These are phyloP conservation scores for Leccinum aurantiacum DNA, from an alignment of 768 basidiomycete genomes.

Conservation along the genomic window DNA sequence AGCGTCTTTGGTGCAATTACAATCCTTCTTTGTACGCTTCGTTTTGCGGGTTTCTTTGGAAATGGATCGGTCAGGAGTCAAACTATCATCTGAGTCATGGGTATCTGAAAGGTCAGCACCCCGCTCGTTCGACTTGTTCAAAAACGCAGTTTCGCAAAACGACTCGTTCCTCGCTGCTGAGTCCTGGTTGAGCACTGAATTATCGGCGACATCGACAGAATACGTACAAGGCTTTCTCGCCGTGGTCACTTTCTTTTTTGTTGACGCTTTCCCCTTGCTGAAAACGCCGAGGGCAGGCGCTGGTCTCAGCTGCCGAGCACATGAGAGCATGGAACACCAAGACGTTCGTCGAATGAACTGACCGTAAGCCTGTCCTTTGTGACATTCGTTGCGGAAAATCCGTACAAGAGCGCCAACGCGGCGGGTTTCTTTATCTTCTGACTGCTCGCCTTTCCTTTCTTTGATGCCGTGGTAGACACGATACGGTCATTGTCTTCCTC, in stretches of 20 bases:
- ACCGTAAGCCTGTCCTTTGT: constrained; percentile 39
- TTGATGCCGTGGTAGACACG: constrained; percentile 1
- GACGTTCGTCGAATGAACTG: neutral
- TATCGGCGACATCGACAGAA: neutral
- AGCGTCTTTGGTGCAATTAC: neutral
- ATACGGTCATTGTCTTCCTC: constrained; percentile 5
- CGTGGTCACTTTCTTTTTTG: constrained; percentile 20
- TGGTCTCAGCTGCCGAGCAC: constrained; percentile 29
- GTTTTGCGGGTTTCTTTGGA: constrained; percentile 9
- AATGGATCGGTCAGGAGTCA: constrained; percentile 15
- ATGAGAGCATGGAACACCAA: constrained; percentile 4
- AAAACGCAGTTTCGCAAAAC: constrained; percentile 51
- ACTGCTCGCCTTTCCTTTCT: constrained; percentile 15
- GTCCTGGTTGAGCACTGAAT: neutral
- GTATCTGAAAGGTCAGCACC: constrained; percentile 7
- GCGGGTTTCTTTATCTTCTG: constrained; percentile 27
- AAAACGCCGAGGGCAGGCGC: constrained; percentile 35
- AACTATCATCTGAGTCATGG: constrained; percentile 8
- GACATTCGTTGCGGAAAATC: constrained; percentile 39
- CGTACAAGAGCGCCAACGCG: constrained; percentile 37
- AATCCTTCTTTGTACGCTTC: constrained; percentile 3
- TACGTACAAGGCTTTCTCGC: constrained; percentile 18
- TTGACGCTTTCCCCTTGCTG: constrained; percentile 37
- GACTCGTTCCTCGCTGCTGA: constrained; percentile 15
- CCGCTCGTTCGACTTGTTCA: constrained; percentile 32